A percentile compares a stretch with the other conserved stretches of the same genome.
phyloP scores from a whole-genome alignment of 257 asterid genomes.

The Lycium ferocissimum region DNA sequence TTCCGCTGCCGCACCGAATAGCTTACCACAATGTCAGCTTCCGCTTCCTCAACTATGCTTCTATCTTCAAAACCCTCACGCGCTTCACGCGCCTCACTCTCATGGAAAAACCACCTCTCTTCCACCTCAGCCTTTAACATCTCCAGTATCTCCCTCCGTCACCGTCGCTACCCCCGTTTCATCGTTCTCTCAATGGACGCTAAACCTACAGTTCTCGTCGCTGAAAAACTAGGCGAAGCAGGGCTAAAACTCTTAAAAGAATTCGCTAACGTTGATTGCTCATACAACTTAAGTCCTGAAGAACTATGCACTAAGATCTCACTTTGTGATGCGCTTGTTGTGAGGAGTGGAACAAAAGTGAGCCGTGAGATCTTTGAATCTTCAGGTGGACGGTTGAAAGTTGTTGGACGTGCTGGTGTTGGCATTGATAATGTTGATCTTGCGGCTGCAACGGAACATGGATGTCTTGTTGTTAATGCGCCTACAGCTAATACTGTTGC shows the following conservation, averaged over 20 bases:
- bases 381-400: conserved; percentile 85
- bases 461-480: conserved; percentile 92
- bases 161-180: conserved; percentile 49
- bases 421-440: conserved; percentile 98
- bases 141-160: conserved; percentile 42
- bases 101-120: conserved; percentile 49
- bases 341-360: conserved; percentile 90
- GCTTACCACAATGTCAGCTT: conserved; percentile 60
- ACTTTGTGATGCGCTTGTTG: conserved; percentile 85
- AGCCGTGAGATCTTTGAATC: conserved; percentile 87
- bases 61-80: conserved; percentile 44
- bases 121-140: conserved; percentile 52
- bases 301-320: conserved; percentile 93
- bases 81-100: conserved; percentile 39
- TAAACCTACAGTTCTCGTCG: conserved; percentile 85
- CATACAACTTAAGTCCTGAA: conserved; percentile 81
- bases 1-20: conserved; percentile 32
- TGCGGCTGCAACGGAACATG: conserved; percentile 94
- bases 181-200: conserved; percentile 75
- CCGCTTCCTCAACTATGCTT: conserved; percentile 53
- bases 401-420: conserved; percentile 95
- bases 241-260: conserved; percentile 74
- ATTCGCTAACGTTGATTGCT: conserved; percentile 84
- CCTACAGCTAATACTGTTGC: conserved; percentile 95
- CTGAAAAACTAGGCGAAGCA: conserved; percentile 91